A percentile compares a stretch with the other conserved stretches of the same genome.
Conservation (phyloP, 208 protist species). For the Trypanosoma caninum region DNA sequence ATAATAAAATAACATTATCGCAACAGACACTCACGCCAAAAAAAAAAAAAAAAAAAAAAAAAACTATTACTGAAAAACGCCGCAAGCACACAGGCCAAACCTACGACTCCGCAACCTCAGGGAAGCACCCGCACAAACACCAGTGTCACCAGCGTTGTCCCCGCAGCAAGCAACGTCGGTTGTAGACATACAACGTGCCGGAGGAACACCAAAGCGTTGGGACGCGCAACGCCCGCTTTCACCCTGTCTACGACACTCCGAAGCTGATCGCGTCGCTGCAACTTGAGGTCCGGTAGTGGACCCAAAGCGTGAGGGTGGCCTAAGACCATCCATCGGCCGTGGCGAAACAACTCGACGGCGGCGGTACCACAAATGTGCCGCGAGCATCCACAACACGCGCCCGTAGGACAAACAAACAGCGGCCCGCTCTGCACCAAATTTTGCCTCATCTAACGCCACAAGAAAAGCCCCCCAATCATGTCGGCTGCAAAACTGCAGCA, state of each 20-base stretch:
- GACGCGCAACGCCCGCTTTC: too few relatives aligned
- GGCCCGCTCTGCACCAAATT: background rate
- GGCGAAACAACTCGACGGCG: slow-evolving; percentile 30
- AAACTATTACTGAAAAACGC: background rate
- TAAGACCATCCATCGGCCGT: too few relatives aligned
- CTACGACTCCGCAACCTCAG: background rate
- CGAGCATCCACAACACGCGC: slow-evolving; percentile 72
- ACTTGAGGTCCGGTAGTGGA: too few relatives aligned
- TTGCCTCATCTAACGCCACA: slow-evolving; percentile 13
- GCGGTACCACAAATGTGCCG: slow-evolving; percentile 39
- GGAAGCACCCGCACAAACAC: background rate
- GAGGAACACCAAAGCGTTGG: too few relatives aligned
- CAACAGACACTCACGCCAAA: background rate
- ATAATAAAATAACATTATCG: background rate
- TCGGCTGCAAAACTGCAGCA: slow-evolving; percentile 56
- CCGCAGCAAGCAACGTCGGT: too few relatives aligned
- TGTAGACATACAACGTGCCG: too few relatives aligned
- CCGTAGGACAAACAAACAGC: slow-evolving; percentile 51
- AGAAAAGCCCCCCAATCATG: slow-evolving; percentile 53
- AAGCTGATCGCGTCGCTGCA: too few relatives aligned
- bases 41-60: background rate
- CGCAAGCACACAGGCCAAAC: background rate
- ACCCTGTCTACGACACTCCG: too few relatives aligned
- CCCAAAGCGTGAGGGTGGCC: too few relatives aligned
- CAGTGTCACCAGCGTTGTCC: background rate